These are phyloP conservation scores for Hypoxylon sp. DNA, from an alignment of 2,329 filamentous ascomycete genomes.

Conservation along the genomic window DNA sequence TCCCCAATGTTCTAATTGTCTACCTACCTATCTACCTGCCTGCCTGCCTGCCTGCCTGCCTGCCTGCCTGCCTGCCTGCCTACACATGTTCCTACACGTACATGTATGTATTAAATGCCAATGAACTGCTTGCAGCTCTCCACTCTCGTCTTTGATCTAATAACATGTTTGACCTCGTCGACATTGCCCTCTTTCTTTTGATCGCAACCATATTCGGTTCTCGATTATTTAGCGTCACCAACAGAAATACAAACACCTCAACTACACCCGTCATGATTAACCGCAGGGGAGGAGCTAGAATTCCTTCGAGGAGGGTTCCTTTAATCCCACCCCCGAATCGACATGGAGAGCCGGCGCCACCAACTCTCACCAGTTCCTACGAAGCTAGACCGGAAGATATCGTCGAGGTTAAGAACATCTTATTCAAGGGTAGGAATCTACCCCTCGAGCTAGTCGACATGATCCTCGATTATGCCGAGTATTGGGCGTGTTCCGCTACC, in stretches of 20 bases:
- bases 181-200: slow-evolving; percentile 17
- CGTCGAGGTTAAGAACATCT: slow-evolving; percentile 62
- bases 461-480: slow-evolving; percentile 73
- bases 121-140: neutral
- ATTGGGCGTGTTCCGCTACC: slow-evolving; percentile 69
- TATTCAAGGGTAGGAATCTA: slow-evolving; percentile 61
- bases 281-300: slow-evolving; percentile 40
- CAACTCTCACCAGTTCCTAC: slow-evolving; percentile 31
- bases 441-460: slow-evolving; percentile 70
- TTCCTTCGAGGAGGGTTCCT: slow-evolving; percentile 38
- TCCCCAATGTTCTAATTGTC: neutral
- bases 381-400: slow-evolving; percentile 61
- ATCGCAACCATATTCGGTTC: slow-evolving; percentile 23
- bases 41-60: neutral
- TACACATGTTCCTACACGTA: neutral
- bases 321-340: slow-evolving; percentile 10
- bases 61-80: slow-evolving; percentile 1
- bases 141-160: neutral
- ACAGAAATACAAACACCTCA: slow-evolving; percentile 11
- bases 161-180: slow-evolving; percentile 26
- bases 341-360: slow-evolving; percentile 17
- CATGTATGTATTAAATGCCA: neutral
- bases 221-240: slow-evolving; percentile 14
- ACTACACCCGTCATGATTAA: slow-evolving; percentile 44
- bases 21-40: neutral